Conservation (phyloP, 192 early-diverging fungal species). For the Entomortierella lignicola region DNA sequence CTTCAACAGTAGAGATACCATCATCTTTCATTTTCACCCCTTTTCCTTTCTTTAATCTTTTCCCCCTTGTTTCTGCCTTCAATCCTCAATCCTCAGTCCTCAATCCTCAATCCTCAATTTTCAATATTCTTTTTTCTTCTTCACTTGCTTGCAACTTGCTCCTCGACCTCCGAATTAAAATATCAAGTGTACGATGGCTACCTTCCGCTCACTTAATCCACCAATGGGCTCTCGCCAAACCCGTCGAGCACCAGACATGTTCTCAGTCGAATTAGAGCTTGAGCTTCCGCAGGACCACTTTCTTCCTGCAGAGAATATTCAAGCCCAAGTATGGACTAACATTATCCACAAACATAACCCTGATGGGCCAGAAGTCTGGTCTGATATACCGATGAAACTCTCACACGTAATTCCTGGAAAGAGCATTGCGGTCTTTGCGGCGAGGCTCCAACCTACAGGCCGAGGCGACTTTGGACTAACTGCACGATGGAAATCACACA, state of each 20-base stretch:
- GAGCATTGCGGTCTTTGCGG: conserved; percentile 41
- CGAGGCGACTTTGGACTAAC: conserved; percentile 51
- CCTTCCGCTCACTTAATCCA: conserved; percentile 39
- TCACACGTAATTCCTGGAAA: conserved; percentile 30
- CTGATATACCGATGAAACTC: conserved; percentile 37
- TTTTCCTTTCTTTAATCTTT: not conserved
- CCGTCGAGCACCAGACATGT: conserved; percentile 29
- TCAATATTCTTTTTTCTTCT: not conserved
- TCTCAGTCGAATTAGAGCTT: conserved; percentile 41
- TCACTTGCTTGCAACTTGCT: not conserved
- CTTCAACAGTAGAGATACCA: not conserved
- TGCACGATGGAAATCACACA: conserved; percentile 41
- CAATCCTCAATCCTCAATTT: not conserved
- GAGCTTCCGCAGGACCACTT: conserved; percentile 39
- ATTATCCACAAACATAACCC: conserved; percentile 39
- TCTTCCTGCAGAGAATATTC: conserved; percentile 34
- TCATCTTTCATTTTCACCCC: not conserved
- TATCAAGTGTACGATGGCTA: conserved; percentile 20
- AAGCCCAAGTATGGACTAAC: conserved; percentile 50
- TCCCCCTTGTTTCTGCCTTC: not conserved
- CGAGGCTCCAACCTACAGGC: conserved; percentile 35
- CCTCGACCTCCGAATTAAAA: not conserved
- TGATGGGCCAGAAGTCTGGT: conserved; percentile 42
- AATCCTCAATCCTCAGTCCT: not conserved
- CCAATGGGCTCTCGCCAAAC: conserved; percentile 36